Evolutionary conservation across 352 stramenopile genomes (phyloP).

Genomic region (Phytophthora sojae): DNA sequence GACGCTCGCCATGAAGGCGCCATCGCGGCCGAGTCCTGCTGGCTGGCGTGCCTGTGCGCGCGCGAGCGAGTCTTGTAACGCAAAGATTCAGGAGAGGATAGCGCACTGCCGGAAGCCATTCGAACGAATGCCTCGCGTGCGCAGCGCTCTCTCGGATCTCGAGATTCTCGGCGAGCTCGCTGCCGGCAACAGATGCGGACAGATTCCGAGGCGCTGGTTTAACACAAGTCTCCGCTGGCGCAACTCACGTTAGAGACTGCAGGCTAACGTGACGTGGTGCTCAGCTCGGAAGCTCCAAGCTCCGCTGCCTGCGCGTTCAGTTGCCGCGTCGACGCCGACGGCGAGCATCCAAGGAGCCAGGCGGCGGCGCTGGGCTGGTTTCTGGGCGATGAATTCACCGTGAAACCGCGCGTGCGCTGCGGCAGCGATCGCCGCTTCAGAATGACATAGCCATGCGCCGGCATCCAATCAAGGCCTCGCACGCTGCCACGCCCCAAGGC

Average conservation of each 20-base stretch:
- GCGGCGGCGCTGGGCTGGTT: constrained; percentile 8
- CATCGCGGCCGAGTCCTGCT: too few relatives aligned
- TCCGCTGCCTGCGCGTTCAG: not conserved
- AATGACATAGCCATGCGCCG: constrained; percentile 11
- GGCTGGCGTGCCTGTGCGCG: too few relatives aligned
- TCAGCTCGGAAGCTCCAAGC: not conserved
- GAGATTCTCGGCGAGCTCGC: not conserved
- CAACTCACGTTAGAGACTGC: constrained; percentile 6
- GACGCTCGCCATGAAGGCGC: too few relatives aligned
- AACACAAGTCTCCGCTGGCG: not conserved
- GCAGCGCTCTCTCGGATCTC: not conserved
- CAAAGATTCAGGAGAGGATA: too few relatives aligned
- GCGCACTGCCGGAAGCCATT: too few relatives aligned
- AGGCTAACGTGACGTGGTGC: not conserved
- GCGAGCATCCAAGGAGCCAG: constrained; percentile 20
- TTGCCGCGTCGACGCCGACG: constrained; percentile 25
- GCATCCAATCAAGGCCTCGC: constrained; percentile 16
- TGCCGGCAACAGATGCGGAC: not conserved
- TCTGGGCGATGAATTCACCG: constrained; percentile 14
- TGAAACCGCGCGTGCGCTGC: too few relatives aligned
- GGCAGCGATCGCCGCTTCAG: constrained; percentile 16
- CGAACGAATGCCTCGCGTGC: not conserved
- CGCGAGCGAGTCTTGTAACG: too few relatives aligned
- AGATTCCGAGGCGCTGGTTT: too few relatives aligned
- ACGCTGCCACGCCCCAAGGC: constrained; percentile 5